Evolutionary conservation across 208 protist genomes (phyloP), one percentile per base, ranked within the genome.

Genomic region (Leishmania arabica): DNA sequence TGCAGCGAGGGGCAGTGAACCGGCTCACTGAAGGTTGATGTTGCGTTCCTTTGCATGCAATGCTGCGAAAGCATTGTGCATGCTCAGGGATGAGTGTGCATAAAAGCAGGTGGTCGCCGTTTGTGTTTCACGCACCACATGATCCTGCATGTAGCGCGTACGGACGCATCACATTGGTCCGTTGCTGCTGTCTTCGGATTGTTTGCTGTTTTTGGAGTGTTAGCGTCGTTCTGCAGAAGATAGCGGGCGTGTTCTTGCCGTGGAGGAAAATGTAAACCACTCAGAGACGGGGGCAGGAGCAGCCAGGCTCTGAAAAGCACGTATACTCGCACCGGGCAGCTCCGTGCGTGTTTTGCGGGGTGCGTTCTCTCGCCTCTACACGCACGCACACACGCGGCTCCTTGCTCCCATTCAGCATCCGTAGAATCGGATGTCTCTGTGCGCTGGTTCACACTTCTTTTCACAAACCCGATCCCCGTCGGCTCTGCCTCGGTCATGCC

Each of bases 1-100:
- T 97, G 21, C 92, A 97, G 72, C 88, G 93, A 31, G 91, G 93
- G 58, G 89, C 95, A 9, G 88, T 96, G 34, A 89, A 83, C 34
- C 74, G 70, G 27, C 42, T 54, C 31, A 60, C 13, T 45, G 49
- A 62, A n/a, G 71, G 51, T 62, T 76, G 51, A 62, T 13, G 51
- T 40, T 54, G 15, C 45, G 11, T 56, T 40, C 5, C 2, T 4
- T 21, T 21, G 65, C 19, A 9, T 71, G 19, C 21, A 5, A 24
- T 45, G 40, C 5, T 13, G 40, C 9, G 65, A 71, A 24, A 27
- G 70, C 47, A n/a, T 51, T 40, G n/a, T 1, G 9, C 27, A 37
- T 65, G 21, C 40, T 70, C 34, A 65, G 68, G 75, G 40, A 81
- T 34, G 37, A 64, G 13, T 19, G 6, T 0, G 19, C 37, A 51